Conservation (phyloP, 768 basidiomycete genomes). For the Phlebiopsis flavidoalba region DNA sequence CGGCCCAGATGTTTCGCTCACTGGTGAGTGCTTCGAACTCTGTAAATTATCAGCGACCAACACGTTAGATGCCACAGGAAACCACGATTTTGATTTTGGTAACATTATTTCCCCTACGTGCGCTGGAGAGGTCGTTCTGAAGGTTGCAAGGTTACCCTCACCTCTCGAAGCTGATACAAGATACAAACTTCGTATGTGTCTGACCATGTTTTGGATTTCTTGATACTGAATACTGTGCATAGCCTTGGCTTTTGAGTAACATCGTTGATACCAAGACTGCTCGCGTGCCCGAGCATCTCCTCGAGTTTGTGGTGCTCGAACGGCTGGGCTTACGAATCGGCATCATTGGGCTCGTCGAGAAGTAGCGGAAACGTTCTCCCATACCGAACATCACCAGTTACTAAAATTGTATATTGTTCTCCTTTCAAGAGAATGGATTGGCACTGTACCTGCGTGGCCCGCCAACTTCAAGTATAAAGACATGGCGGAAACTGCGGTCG, state of each 20-base stretch:
- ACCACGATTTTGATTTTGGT: constrained; percentile 94
- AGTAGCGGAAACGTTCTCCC: constrained; percentile 48
- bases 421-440: constrained; percentile 82
- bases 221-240: background rate
- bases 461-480: constrained; percentile 67
- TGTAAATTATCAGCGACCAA: background rate
- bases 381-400: background rate
- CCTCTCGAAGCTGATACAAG: constrained; percentile 59
- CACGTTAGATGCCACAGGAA: constrained; percentile 36
- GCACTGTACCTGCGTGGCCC: constrained; percentile 85
- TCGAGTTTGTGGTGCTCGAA: constrained; percentile 64
- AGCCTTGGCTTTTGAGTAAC: constrained; percentile 92
- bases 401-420: background rate
- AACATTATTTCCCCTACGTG: background rate
- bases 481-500: constrained; percentile 68
- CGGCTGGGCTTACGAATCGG: constrained; percentile 68
- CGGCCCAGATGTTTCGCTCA: constrained; percentile 72
- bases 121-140: constrained; percentile 2
- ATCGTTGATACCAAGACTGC: constrained; percentile 68
- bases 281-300: constrained; percentile 52
- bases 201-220: background rate
- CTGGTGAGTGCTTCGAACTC: constrained; percentile 45
- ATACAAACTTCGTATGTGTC: constrained; percentile 60
- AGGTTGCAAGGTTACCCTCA: constrained; percentile 52
- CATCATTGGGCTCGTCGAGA: constrained; percentile 82